Evolutionary conservation across 352 stramenopile genomes (phyloP).

Genomic region (Pythium coloratum): DNA sequence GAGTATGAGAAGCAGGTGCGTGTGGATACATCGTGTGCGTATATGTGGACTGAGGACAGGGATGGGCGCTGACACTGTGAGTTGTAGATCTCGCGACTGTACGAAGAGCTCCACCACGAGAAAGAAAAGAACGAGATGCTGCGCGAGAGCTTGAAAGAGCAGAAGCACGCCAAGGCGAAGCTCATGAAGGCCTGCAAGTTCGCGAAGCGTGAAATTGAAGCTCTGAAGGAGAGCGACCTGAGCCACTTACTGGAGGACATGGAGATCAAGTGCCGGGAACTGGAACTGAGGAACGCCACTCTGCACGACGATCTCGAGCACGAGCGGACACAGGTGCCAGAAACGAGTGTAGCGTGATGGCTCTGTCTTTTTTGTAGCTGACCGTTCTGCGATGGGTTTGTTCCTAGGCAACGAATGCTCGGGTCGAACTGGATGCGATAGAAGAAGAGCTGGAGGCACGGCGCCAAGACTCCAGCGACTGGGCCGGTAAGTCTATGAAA

Average conservation of each 20-base stretch:
- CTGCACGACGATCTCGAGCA: conserved; percentile 38
- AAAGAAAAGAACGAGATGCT: conserved; percentile 75
- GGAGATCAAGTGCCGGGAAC: conserved; percentile 43
- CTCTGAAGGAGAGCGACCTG: conserved; percentile 57
- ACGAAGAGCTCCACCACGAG: conserved; percentile 68
- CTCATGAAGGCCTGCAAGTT: conserved; percentile 74
- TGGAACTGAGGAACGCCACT: conserved; percentile 52
- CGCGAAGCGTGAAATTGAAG: conserved; percentile 60
- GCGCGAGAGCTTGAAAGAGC: conserved; percentile 57
- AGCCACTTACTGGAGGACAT: conserved; percentile 71
- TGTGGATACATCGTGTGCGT: neutral
- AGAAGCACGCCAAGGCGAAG: conserved; percentile 71
- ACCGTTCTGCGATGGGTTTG: neutral
- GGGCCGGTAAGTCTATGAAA: conserved; percentile 12
- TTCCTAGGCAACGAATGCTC: conserved; percentile 24
- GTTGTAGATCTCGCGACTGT: conserved; percentile 56
- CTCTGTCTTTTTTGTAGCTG: neutral
- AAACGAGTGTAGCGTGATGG: neutral
- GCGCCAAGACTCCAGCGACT: conserved; percentile 23
- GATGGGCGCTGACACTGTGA: neutral
- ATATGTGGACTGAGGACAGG: neutral
- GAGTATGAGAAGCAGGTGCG: conserved; percentile 74
- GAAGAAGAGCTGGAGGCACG: conserved; percentile 20
- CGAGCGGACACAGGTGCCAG: conserved; percentile 38
- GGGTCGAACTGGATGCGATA: conserved; percentile 19